phyloP scores from a whole-genome alignment of 345 rosid species.

The Aquilaria malaccensis region DNA sequence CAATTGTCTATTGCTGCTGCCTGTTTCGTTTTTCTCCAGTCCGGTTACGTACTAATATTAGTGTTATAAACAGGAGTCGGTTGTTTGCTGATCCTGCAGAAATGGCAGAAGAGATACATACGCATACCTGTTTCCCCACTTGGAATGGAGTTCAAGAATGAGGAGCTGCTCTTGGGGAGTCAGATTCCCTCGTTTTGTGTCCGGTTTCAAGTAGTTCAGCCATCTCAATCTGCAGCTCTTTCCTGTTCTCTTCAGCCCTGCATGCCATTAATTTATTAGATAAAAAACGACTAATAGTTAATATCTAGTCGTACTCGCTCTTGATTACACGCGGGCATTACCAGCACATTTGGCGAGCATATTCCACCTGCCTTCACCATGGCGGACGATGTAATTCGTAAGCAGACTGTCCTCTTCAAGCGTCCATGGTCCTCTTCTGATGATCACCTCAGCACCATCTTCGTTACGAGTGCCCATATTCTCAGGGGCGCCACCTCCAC shows the following conservation, averaged over 20 bases:
- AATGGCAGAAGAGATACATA: neutral
- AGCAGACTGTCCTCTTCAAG: constrained; percentile 78
- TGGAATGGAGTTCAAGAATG: constrained; percentile 88
- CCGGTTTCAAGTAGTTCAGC: constrained; percentile 88
- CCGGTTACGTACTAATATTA: too few relatives aligned
- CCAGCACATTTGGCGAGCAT: constrained; percentile 72
- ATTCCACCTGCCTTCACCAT: constrained; percentile 94
- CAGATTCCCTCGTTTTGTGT: constrained; percentile 80
- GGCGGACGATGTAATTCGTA: constrained; percentile 50
- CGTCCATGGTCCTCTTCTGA: constrained; percentile 88
- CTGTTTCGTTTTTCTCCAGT: too few relatives aligned
- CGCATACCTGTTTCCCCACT: constrained; percentile 80
- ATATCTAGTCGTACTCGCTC: too few relatives aligned
- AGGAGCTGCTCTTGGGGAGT: constrained; percentile 74
- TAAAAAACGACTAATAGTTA: too few relatives aligned
- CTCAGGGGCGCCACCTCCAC: neutral
- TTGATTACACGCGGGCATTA: constrained; percentile 11
- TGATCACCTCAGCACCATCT: constrained; percentile 18
- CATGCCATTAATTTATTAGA: neutral
- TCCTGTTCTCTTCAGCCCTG: constrained; percentile 83
- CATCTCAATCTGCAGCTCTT: constrained; percentile 95
- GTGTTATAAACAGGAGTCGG: too few relatives aligned
- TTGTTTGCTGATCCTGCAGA: too few relatives aligned
- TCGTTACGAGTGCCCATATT: neutral
- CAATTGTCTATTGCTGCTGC: too few relatives aligned